These are phyloP conservation scores for Boletus huronensis DNA, from an alignment of 768 basidiomycete species.

Conservation along the genomic window DNA sequence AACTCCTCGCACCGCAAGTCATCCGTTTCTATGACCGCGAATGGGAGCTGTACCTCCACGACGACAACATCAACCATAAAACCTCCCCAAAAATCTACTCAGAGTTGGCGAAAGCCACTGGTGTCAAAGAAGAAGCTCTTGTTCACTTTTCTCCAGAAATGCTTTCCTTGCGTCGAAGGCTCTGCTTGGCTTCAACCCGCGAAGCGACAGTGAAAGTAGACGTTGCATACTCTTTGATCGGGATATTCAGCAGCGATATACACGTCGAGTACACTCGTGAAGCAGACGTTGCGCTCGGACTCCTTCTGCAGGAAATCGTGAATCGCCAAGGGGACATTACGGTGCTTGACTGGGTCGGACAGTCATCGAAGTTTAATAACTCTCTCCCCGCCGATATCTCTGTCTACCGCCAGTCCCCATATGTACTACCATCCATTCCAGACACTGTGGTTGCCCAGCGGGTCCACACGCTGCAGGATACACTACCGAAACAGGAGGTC, in stretches of 20 bases:
- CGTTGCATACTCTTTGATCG: conserved; percentile 15
- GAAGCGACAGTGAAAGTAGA: conserved; percentile 5
- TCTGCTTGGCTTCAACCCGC: conserved; percentile 14
- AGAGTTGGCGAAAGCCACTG: background rate
- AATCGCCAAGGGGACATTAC: conserved; percentile 9
- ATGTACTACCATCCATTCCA: background rate
- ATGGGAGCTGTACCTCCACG: conserved; percentile 3
- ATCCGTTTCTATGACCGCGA: conserved; percentile 10
- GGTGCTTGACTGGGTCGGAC: conserved; percentile 21
- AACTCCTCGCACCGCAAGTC: conserved; percentile 9
- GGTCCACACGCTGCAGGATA: background rate
- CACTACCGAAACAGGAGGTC: too few relatives aligned
- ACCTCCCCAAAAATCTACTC: background rate
- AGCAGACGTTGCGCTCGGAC: conserved; percentile 12
- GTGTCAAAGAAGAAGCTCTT: background rate
- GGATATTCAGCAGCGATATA: conserved; percentile 16
- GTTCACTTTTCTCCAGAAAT: background rate
- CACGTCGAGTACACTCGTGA: background rate
- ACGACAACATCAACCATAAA: conserved; percentile 5
- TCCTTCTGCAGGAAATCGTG: conserved; percentile 13
- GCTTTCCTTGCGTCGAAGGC: conserved; percentile 6
- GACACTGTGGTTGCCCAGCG: background rate
- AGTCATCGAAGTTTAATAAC: conserved; percentile 15
- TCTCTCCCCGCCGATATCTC: conserved; percentile 12
- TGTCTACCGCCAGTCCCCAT: conserved; percentile 5